Evolutionary conservation across 331 rosid species (phyloP).

Genomic region (Telfairia occidentalis): DNA sequence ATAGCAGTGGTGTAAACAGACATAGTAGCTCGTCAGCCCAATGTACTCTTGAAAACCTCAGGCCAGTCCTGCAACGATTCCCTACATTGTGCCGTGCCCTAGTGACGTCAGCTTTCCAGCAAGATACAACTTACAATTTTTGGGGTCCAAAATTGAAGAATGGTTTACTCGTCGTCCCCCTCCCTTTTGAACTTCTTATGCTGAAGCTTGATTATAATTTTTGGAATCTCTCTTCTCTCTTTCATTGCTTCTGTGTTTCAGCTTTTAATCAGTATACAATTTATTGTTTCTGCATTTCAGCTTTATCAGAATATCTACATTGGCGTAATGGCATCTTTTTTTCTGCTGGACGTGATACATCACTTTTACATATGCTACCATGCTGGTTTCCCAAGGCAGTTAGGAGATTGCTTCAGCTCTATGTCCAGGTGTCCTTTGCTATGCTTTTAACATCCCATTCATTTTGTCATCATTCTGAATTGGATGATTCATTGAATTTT

Average conservation of each 20-base stretch:
- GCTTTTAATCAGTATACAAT: constrained; percentile 15
- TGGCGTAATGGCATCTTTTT: constrained; percentile 81
- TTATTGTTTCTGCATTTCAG: constrained; percentile 29
- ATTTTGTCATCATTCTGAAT: background rate
- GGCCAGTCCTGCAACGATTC: constrained; percentile 70
- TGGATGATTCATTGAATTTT: background rate
- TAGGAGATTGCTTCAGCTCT: constrained; percentile 79
- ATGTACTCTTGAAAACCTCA: constrained; percentile 90
- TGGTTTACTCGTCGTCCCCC: constrained; percentile 29
- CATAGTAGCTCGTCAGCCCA: constrained; percentile 69
- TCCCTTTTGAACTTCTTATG: constrained; percentile 8
- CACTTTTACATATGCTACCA: constrained; percentile 88
- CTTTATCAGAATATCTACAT: constrained; percentile 62
- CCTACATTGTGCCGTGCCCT: constrained; percentile 80
- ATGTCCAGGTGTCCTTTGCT: constrained; percentile 62
- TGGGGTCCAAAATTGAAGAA: constrained; percentile 49
- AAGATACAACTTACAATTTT: constrained; percentile 41
- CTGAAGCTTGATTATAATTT: background rate
- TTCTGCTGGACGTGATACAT: constrained; percentile 79
- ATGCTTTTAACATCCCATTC: background rate
- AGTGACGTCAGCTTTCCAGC: constrained; percentile 70
- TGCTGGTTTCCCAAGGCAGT: constrained; percentile 90
- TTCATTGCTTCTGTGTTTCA: constrained; percentile 20
- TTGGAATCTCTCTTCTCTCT: background rate
- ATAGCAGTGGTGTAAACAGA: constrained; percentile 71